Evolutionary conservation across 352 stramenopile genomes (phyloP), one percentile per base, ranked within the genome.

Genomic region (Pythium brassicae): DNA sequence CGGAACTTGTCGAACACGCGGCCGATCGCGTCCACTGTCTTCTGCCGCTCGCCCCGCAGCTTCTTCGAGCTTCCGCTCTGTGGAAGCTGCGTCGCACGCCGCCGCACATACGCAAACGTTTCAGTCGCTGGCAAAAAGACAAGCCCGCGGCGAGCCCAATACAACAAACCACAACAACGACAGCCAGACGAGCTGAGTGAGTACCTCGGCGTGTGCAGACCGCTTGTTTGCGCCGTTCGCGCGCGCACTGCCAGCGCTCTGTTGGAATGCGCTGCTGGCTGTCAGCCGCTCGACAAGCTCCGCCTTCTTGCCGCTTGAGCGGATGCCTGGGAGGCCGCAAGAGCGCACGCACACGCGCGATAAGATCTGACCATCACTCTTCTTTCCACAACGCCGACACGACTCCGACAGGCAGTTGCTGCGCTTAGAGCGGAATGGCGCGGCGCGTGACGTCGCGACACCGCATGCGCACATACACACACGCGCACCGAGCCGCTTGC

Each of bases 231-330:
- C 45, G 15, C 69, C 62, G 29, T 72, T 83, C 22, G 37, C 22
- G 12, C 68, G 53, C 3, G 7, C 44, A 4, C 20, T 49, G 49
- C 42, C 22, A 5, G 56, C 63, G 26, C 48, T 73, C 65, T 54
- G 69, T 17, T 76, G 69, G 42, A 86, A 90, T 35, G 54, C 66
- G 22, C 72, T 56, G 59, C 79, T 78, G n/a, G 66, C 61, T 55
- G 86, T 64, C 53, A 94, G 85, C 22, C 84, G 82, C 51, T 86
- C 68, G 12, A 92, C 69, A 15, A 94, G 67, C 25, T 94, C 84
- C 44, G 78, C 78, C 45, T 94, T 94, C 46, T 79, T 73, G 17
- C 84, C 84, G 23, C 79, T 73, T 2, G 71, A 76, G 34, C 79
- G 78, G 29, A 94, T 82, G 35, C 82, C 84, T 94, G 51, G 4